Conservation (phyloP, 2,329 filamentous ascomycete species). For the Spiromastix sp. region DNA sequence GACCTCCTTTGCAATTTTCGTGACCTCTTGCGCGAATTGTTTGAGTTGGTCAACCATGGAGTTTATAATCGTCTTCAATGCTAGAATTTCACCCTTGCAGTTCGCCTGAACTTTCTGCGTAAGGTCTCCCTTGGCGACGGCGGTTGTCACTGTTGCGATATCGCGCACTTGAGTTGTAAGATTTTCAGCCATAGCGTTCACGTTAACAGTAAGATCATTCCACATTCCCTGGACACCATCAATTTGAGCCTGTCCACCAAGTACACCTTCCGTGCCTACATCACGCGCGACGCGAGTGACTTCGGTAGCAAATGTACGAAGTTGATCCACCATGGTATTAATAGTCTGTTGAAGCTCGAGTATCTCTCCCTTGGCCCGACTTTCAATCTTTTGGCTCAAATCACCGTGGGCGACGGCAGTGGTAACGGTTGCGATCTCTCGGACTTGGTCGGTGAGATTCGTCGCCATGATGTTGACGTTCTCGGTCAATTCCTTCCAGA, state of each 20-base stretch:
- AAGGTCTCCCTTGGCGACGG: conserved; percentile 71
- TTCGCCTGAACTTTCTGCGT: conserved; percentile 94
- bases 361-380: conserved; percentile 71
- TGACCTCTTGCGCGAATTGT: conserved; percentile 94
- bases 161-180: conserved; percentile 84
- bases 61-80: conserved; percentile 97
- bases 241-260: conserved; percentile 73
- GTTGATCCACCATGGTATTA: conserved; percentile 81
- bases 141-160: conserved; percentile 70
- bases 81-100: conserved; percentile 82
- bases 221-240: conserved; percentile 80
- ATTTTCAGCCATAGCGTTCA: conserved; percentile 82
- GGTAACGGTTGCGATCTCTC: conserved; percentile 76
- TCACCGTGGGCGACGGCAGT: conserved; percentile 76
- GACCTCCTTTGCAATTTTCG: conserved; percentile 90
- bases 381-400: conserved; percentile 73
- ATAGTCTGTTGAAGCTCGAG: conserved; percentile 75
- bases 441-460: conserved; percentile 72
- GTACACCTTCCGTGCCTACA: conserved; percentile 73
- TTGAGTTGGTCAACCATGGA: conserved; percentile 98
- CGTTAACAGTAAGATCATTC: conserved; percentile 78
- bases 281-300: conserved; percentile 74
- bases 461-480: conserved; percentile 81
- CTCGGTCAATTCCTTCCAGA: conserved; percentile 93
- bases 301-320: conserved; percentile 73